Base-by-base conservation (phyloP, 2,329 filamentous ascomycete species). In the Verticillium isaacii region DNA sequence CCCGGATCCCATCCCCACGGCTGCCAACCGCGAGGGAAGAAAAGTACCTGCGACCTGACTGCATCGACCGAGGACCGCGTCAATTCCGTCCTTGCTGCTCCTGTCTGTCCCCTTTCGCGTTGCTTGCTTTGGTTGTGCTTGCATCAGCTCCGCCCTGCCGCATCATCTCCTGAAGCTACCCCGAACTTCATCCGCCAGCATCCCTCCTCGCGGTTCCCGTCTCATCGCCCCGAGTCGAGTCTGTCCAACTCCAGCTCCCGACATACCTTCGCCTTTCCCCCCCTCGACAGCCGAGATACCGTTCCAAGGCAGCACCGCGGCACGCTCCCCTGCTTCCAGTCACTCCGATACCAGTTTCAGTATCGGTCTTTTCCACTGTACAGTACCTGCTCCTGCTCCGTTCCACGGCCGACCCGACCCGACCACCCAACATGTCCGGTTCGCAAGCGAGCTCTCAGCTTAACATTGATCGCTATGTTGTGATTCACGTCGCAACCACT, bases 401-500 rank as follows among this genome's bases (percentile, higher is more conserved):
- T 52, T 11, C 19, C n/a, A 52, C 45, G 45, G 45, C 45, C 17
- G 19, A 52, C n/a, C 45, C 45, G 17, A 11, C 60, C 61, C 60
- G 66, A 61, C 64, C 63, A 58, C 56, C 66, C 68, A 75, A 65
- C 65, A 82, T 82, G 76, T 66, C 64, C 58, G 78, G 79, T 61
- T 76, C 75, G 65, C 78, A 79, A 65, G 79, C 80, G 69, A 73
- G 75, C 74, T 82, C 81, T 58, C 85, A 86, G 69, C 84, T 88
- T 69, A 90, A 90, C 79, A 86, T 97, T 78, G 95, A 99, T 81
- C 91, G 94, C 77, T 99, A 97, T 80, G 90, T 97, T 68, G 92
- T 99, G 73, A 97, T 98, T 76, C 95, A 99, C 78, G 94, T 98
- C 73, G 95, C 95, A 66, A 99, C 95, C 39, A 99, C 95, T 69